Percentiles rank a stretch among this genome's conserved stretches.
Conservation (phyloP, 495 filamentous ascomycete species). For the Hypoxylon fragiforme region DNA sequence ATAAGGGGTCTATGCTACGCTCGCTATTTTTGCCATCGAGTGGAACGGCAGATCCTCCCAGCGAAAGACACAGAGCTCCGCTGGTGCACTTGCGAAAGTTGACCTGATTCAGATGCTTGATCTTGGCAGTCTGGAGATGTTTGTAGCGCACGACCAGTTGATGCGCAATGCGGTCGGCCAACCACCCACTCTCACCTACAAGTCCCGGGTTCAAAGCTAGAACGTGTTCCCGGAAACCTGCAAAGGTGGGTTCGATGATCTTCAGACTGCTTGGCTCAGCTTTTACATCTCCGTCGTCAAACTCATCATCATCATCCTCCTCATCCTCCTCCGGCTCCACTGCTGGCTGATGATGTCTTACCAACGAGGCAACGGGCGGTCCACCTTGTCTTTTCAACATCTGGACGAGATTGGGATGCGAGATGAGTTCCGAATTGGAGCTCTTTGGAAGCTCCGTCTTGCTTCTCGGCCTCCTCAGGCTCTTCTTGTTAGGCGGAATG, state of each 20-base stretch:
- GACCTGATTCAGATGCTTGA: conserved; percentile 68
- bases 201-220: conserved; percentile 67
- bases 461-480: conserved; percentile 67
- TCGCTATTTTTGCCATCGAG: conserved; percentile 47
- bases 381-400: conserved; percentile 61
- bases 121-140: conserved; percentile 69
- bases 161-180: conserved; percentile 81
- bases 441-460: conserved; percentile 70
- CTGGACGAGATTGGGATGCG: conserved; percentile 43
- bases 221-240: conserved; percentile 79
- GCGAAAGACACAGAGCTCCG: conserved; percentile 62
- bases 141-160: conserved; percentile 83
- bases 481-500: conserved; percentile 51
- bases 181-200: conserved; percentile 58
- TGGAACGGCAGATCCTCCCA: conserved; percentile 59
- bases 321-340: conserved; percentile 47
- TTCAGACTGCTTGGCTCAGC: conserved; percentile 50
- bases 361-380: conserved; percentile 59
- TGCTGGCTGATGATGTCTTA: conserved; percentile 41
- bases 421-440: conserved; percentile 27
- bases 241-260: conserved; percentile 69
- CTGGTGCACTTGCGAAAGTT: conserved; percentile 59
- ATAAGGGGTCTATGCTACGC: conserved; percentile 44
- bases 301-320: conserved; percentile 58
- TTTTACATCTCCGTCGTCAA: conserved; percentile 54